Base-by-base conservation (phyloP, 495 filamentous ascomycete genomes). In the Barbatosphaeria neglecta region DNA sequence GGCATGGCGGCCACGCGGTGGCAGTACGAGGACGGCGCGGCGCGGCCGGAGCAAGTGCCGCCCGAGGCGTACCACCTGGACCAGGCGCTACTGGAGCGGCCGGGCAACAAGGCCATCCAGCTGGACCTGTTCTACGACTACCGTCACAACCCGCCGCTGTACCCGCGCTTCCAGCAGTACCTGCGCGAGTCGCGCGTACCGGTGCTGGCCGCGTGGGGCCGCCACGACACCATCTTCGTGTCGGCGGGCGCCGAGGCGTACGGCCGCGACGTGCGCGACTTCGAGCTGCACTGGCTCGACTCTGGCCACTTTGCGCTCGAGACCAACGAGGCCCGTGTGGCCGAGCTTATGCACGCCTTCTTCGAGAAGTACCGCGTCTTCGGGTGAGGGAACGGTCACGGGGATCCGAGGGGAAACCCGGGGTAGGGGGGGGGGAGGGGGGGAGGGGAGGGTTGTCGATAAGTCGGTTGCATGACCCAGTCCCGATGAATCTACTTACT, bases 301-400 rank as follows among this genome's bases (percentile, higher is more conserved):
- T 73, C 70, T 0, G 76, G 76, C 0, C 81, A 84, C 60, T 82
- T 83, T 65, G 78, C 78, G 16, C 55, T 78, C 1, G 77, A 83
- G 65, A 77, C 63, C 2, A 66, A 81, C 48, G 58, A 62, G 41
- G 55, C 55, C 41, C 59, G 64, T 51, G 70, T 83, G 59, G 76
- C 69, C 4, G 41, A 44, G 33, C 57, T 69, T 55, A 74, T 76
- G 17, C 48, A 68, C 46, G 54, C 53, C 7, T 79, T 81, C 53
- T 60, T 79, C 48, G 54, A 48, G 19, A 68, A 54, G 46, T 48
- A 45, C 22, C 20, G 42, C 13, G 51, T 54, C 11, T 54, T 54
- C 45, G 11, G n/a, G n/a, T n/a, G n/a, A n/a, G n/a, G n/a, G n/a
- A n/a, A n/a, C n/a, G n/a, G n/a, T n/a, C n/a, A n/a, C n/a, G n/a